These are phyloP conservation scores for Metschnikowia shivogae DNA, from an alignment of 805 yeast species.

Conservation along the genomic window DNA sequence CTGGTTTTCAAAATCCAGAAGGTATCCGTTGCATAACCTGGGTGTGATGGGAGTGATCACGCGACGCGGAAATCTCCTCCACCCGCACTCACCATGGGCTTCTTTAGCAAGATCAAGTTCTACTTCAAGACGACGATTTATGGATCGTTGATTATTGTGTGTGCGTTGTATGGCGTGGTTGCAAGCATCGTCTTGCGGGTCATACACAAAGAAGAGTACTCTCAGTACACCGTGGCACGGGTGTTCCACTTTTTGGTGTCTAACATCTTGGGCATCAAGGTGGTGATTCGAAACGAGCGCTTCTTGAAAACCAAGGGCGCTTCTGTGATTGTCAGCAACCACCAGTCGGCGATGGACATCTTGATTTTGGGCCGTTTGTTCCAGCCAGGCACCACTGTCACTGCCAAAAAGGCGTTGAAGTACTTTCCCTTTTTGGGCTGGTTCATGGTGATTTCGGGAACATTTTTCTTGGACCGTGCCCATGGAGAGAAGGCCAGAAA, in stretches of 20 bases:
- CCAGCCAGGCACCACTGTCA: conserved; percentile 85
- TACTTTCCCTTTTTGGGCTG: conserved; percentile 91
- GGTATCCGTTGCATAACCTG: too few relatives aligned
- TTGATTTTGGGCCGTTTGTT: conserved; percentile 76
- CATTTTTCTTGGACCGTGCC: conserved; percentile 84
- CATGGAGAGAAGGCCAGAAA: conserved; percentile 70
- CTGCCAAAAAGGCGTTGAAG: conserved; percentile 82
- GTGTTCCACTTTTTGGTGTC: conserved; percentile 66
- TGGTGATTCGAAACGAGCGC: conserved; percentile 53
- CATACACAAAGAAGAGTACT: conserved; percentile 69
- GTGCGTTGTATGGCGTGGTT: conserved; percentile 73
- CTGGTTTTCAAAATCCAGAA: too few relatives aligned
- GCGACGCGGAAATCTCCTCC: conserved; percentile 1
- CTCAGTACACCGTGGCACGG: conserved; percentile 89
- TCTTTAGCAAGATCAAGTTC: conserved; percentile 37
- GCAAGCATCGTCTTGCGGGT: conserved; percentile 66
- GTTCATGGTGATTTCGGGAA: conserved; percentile 91
- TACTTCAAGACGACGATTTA: conserved; percentile 51
- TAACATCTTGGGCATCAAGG: conserved; percentile 60
- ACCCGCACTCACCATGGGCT: conserved; percentile 13
- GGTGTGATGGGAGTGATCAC: background rate
- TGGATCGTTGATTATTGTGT: conserved; percentile 47
- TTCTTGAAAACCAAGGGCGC: conserved; percentile 45
- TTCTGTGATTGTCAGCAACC: conserved; percentile 79
- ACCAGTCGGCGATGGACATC: conserved; percentile 87